phyloP scores from a whole-genome alignment of 805 yeast genomes.

The Candida tibetensis region DNA sequence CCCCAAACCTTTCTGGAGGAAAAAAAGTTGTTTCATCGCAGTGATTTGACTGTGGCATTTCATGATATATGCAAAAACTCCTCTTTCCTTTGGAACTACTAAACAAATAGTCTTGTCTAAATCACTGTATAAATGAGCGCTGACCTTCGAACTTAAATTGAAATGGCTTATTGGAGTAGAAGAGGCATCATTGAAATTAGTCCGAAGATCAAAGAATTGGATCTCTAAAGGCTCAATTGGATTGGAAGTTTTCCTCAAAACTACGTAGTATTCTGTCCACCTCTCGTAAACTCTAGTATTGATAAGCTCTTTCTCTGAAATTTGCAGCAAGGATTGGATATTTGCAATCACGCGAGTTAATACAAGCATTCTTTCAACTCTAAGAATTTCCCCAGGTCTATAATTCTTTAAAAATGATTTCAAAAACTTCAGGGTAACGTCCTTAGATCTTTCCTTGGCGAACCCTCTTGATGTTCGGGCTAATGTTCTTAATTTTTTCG shows the following conservation, averaged over 20 bases:
- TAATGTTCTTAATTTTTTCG: slow-evolving; percentile 20
- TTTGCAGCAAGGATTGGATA: slow-evolving; percentile 14
- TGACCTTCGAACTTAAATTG: slow-evolving; percentile 15
- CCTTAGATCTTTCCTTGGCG: slow-evolving; percentile 16
- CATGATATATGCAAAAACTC: slow-evolving; percentile 47
- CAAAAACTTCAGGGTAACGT: slow-evolving; percentile 1
- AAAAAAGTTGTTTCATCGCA: slow-evolving; percentile 62
- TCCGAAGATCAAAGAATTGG: slow-evolving; percentile 53
- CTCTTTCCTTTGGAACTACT: slow-evolving; percentile 26
- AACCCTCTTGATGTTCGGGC: slow-evolving; percentile 24
- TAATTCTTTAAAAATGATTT: slow-evolving; percentile 28
- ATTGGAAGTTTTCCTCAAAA: slow-evolving; percentile 61
- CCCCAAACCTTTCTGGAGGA: slow-evolving; percentile 50
- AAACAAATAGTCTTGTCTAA: slow-evolving; percentile 70
- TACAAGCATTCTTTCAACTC: slow-evolving; percentile 67
- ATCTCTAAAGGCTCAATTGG: slow-evolving; percentile 51
- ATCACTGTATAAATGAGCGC: slow-evolving; percentile 56
- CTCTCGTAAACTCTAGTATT: slow-evolving; percentile 61
- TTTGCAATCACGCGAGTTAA: slow-evolving; percentile 44
- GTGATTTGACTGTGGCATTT: slow-evolving; percentile 51
- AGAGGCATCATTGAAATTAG: not conserved
- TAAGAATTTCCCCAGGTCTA: slow-evolving; percentile 59
- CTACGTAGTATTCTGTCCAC: slow-evolving; percentile 79
- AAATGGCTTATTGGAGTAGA: slow-evolving; percentile 23
- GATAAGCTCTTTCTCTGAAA: slow-evolving; percentile 49